These are phyloP conservation scores for Rhodotorula babjevae DNA, from an alignment of 768 basidiomycete genomes.

Conservation along the genomic window DNA sequence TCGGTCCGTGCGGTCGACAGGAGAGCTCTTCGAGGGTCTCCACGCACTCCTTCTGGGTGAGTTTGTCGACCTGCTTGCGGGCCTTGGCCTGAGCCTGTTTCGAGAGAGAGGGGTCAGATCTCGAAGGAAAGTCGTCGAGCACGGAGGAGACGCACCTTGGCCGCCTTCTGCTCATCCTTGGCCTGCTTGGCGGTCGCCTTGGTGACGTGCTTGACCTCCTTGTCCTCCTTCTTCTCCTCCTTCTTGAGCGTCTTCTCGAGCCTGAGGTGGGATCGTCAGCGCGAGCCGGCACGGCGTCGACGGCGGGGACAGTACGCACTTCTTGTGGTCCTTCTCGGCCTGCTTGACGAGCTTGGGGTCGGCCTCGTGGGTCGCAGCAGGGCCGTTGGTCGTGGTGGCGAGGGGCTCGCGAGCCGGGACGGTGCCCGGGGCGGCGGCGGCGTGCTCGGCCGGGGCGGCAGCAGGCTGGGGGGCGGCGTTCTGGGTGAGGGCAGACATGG, in stretches of 20 bases:
- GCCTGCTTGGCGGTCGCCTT: conserved; percentile 12
- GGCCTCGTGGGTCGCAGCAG: neutral
- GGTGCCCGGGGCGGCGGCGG: neutral
- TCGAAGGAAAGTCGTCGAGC: neutral
- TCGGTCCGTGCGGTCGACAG: too few species aligned
- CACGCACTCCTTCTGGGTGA: conserved; percentile 13
- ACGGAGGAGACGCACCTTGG: neutral
- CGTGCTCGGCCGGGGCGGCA: neutral
- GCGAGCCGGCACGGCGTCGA: too few species aligned
- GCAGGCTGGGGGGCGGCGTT: neutral
- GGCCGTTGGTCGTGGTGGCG: neutral
- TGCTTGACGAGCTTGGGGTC: conserved; percentile 8
- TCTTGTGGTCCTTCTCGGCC: conserved; percentile 34
- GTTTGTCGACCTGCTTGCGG: conserved; percentile 23
- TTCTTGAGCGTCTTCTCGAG: conserved; percentile 32
- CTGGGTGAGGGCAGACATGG: neutral
- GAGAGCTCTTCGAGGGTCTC: too few species aligned
- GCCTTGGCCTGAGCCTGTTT: conserved; percentile 29
- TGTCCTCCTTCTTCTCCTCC: conserved; percentile 30
- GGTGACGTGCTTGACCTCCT: conserved; percentile 9
- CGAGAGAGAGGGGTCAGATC: too few species aligned
- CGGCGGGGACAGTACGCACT: too few species aligned
- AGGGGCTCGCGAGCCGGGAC: neutral
- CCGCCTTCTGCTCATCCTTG: conserved; percentile 30
- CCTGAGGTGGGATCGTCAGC: too few species aligned